phyloP scores from a whole-genome alignment of 768 basidiomycete species.

The Omphalotus guepiniiformis region DNA sequence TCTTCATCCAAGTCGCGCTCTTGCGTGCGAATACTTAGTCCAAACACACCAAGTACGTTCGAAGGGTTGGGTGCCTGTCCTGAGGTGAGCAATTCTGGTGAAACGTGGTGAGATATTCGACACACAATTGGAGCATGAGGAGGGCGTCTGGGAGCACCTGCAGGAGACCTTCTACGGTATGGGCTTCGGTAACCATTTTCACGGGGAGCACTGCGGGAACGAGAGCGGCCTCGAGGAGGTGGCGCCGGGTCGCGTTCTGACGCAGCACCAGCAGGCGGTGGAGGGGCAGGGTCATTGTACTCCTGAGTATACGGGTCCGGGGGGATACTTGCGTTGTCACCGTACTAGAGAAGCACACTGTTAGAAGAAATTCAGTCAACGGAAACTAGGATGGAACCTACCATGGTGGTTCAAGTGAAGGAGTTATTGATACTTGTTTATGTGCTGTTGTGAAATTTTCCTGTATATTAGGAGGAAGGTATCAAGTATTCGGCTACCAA shows the following conservation, averaged over 20 bases:
- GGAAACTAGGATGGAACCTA: conserved; percentile 30
- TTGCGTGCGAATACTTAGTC: conserved; percentile 90
- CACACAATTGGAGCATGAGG: conserved; percentile 72
- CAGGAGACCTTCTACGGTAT: conserved; percentile 48
- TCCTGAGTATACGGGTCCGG: conserved; percentile 83
- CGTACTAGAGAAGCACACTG: conserved; percentile 50
- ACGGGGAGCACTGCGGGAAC: conserved; percentile 63
- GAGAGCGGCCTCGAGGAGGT: conserved; percentile 59
- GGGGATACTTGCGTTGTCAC: conserved; percentile 50
- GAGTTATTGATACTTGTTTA: conserved; percentile 45
- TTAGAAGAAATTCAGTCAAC: conserved; percentile 11
- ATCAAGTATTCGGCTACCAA: too few species aligned
- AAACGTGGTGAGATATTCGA: conserved; percentile 16
- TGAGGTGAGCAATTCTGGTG: conserved; percentile 1
- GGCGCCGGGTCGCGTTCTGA: conserved; percentile 53
- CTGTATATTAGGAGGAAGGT: too few species aligned
- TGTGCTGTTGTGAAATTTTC: too few species aligned
- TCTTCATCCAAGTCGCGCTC: conserved; percentile 95
- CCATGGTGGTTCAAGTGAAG: conserved; percentile 63
- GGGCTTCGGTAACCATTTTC: conserved; percentile 56
- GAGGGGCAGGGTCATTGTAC: conserved; percentile 55
- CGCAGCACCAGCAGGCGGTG: conserved; percentile 42
- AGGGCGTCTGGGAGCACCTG: conserved; percentile 59
- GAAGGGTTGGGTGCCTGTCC: conserved; percentile 84
- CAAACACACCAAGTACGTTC: conserved; percentile 93